Percentiles rank a stretch among this genome's conserved stretches.
These are phyloP conservation scores for Stephania japonica DNA, from an alignment of 164 flowering plant species.

Conservation along the genomic window DNA sequence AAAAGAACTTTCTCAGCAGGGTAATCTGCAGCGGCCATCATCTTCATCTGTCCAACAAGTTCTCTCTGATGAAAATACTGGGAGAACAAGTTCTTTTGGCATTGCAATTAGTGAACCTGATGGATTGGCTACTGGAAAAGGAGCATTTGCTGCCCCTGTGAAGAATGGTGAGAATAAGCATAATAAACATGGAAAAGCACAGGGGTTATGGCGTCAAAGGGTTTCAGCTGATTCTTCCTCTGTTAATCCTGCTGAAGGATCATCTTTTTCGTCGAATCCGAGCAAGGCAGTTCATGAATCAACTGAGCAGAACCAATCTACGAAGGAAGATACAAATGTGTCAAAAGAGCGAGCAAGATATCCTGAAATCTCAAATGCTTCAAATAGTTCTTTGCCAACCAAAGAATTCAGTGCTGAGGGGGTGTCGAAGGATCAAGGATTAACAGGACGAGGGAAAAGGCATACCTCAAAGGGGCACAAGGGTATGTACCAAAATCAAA, in stretches of 20 bases:
- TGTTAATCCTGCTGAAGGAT: constrained; percentile 18
- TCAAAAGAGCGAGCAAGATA: constrained; percentile 25
- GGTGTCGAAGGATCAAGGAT: constrained; percentile 43
- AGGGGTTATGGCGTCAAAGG: constrained; percentile 70
- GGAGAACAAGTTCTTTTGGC: constrained; percentile 7
- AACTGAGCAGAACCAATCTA: constrained; percentile 22
- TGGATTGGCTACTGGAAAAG: constrained; percentile 20
- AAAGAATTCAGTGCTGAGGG: constrained; percentile 10
- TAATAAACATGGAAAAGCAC: constrained; percentile 47
- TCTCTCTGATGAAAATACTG: constrained; percentile 24
- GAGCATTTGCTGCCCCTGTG: constrained; percentile 23
- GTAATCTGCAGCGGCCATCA: constrained; percentile 27
- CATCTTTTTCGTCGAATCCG: constrained; percentile 17
- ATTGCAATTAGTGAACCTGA: constrained; percentile 22
- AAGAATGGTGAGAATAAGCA: constrained; percentile 43
- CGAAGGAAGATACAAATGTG: constrained; percentile 25
- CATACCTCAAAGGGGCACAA: constrained; percentile 36
- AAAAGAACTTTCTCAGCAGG: constrained; percentile 80
- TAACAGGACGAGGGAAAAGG: constrained; percentile 44
- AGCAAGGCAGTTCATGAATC: constrained; percentile 25
- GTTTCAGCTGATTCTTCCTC: constrained; percentile 32
- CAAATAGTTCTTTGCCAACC: constrained; percentile 21
- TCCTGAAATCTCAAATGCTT: constrained; percentile 28
- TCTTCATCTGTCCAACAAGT: constrained; percentile 29
- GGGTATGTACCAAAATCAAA: constrained; percentile 22